Percentiles rank a stretch among this genome's conserved stretches.
phyloP scores from a whole-genome alignment of 805 yeast species.

The Candida stauntonica region DNA sequence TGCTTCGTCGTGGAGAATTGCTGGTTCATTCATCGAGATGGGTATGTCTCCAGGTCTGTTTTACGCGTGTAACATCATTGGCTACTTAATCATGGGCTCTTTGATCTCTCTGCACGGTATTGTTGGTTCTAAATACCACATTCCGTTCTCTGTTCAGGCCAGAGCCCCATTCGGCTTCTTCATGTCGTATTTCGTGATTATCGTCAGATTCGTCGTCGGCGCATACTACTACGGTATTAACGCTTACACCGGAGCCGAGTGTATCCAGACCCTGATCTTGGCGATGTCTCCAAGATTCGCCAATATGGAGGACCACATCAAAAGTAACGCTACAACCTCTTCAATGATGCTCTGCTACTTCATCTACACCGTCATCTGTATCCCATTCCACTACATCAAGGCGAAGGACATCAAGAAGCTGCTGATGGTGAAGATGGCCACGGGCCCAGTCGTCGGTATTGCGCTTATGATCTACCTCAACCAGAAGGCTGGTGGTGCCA shows the following conservation, averaged over 20 bases:
- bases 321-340: slow-evolving; percentile 10
- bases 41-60: slow-evolving; percentile 14
- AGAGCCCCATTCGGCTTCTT: slow-evolving; percentile 16
- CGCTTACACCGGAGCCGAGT: slow-evolving; percentile 18
- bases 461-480: slow-evolving; percentile 15
- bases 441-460: slow-evolving; percentile 15
- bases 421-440: slow-evolving; percentile 14
- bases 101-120: slow-evolving; percentile 13
- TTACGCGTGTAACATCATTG: slow-evolving; percentile 11
- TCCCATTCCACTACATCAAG: slow-evolving; percentile 18
- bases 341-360: slow-evolving; percentile 15
- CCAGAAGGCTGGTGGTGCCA: slow-evolving; percentile 15
- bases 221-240: slow-evolving; percentile 18
- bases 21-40: slow-evolving; percentile 14
- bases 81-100: slow-evolving; percentile 9
- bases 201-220: slow-evolving; percentile 15
- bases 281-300: slow-evolving; percentile 17
- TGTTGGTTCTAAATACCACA: slow-evolving; percentile 14
- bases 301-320: slow-evolving; percentile 11
- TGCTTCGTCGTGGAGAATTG: slow-evolving; percentile 17
- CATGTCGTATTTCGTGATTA: slow-evolving; percentile 12
- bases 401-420: slow-evolving; percentile 10
- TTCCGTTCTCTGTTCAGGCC: slow-evolving; percentile 15
- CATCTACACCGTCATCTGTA: slow-evolving; percentile 13
- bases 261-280: slow-evolving; percentile 14